A percentile compares a stretch with the other conserved stretches of the same genome.
Evolutionary conservation across 2,329 filamentous ascomycete genomes (phyloP).

Genomic region (Aspergillus fumigatus): DNA sequence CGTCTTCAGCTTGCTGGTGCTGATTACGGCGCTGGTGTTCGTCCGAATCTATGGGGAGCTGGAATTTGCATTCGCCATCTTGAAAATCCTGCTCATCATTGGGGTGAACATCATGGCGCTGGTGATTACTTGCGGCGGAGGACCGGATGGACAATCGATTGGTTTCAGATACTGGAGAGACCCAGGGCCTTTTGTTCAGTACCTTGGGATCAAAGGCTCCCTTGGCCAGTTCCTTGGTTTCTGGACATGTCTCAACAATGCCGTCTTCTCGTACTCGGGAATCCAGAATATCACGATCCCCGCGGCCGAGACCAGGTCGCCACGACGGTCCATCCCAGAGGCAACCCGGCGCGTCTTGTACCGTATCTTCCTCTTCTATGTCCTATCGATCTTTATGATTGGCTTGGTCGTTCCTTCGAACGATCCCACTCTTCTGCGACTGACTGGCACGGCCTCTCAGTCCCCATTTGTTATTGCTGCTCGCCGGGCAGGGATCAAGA

Average conservation of each 20-base stretch:
- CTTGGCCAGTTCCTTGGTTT: conserved; percentile 19
- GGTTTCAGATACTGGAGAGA: conserved; percentile 15
- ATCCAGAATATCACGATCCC: conserved; percentile 51
- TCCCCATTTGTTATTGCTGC: conserved; percentile 54
- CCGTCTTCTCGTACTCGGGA: conserved; percentile 22
- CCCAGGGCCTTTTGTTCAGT: conserved; percentile 12
- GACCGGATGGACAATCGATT: conserved; percentile 10
- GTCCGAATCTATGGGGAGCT: conserved; percentile 9
- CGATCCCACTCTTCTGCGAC: conserved; percentile 42
- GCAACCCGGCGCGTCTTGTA: conserved; percentile 51
- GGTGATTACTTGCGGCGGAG: conserved; percentile 12
- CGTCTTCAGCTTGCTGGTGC: not conserved
- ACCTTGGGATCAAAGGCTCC: conserved; percentile 10
- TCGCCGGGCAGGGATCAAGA: conserved; percentile 40
- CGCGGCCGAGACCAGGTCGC: conserved; percentile 51
- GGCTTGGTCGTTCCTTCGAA: conserved; percentile 46
- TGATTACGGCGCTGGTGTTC: not conserved
- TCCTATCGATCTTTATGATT: conserved; percentile 54
- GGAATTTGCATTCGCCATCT: conserved; percentile 13
- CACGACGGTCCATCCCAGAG: conserved; percentile 49
- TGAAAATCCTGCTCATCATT: conserved; percentile 15
- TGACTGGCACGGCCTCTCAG: conserved; percentile 36
- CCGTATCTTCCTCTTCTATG: conserved; percentile 54
- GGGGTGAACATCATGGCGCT: conserved; percentile 15
- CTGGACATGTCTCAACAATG: conserved; percentile 6